Conservation (phyloP, 352 stramenopile species). For the Pythium dissotocum region DNA sequence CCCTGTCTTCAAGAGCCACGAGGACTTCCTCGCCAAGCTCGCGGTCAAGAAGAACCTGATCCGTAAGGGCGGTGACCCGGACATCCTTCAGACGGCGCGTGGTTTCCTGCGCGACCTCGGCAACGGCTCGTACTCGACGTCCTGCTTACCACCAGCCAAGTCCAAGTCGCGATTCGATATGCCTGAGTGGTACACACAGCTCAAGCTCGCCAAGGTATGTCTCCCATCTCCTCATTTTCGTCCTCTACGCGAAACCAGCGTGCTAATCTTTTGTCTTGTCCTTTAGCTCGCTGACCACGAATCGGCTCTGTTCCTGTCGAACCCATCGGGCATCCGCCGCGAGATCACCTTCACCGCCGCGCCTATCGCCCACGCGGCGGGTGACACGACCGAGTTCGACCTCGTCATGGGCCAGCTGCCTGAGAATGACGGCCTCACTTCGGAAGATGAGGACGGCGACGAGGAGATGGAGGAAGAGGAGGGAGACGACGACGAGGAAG, state of each 20-base stretch:
- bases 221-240: neutral
- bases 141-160: slow-evolving; percentile 67
- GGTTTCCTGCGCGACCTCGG: slow-evolving; percentile 80
- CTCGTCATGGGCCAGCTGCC: slow-evolving; percentile 78
- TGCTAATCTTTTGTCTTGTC: slow-evolving; percentile 3
- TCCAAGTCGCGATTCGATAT: slow-evolving; percentile 86
- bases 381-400: slow-evolving; percentile 83
- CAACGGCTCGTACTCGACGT: slow-evolving; percentile 56
- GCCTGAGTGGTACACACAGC: slow-evolving; percentile 60
- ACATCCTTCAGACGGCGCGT: slow-evolving; percentile 93
- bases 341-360: slow-evolving; percentile 58
- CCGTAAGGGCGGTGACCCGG: slow-evolving; percentile 95
- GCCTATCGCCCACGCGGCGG: slow-evolving; percentile 47
- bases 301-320: slow-evolving; percentile 58
- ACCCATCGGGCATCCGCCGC: slow-evolving; percentile 54
- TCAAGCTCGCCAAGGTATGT: slow-evolving; percentile 58
- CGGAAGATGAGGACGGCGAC: slow-evolving; percentile 64
- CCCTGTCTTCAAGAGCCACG: slow-evolving; percentile 90
- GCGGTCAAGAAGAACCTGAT: slow-evolving; percentile 93
- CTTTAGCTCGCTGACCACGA: slow-evolving; percentile 53
- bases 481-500: slow-evolving; percentile 42
- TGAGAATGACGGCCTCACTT: slow-evolving; percentile 77
- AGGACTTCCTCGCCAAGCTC: slow-evolving; percentile 97
- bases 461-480: slow-evolving; percentile 29
- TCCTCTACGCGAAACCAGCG: neutral